Evolutionary conservation across 768 basidiomycete species (phyloP), one percentile per base, ranked within the genome.

Genomic region (Kwoniella botswanensis): DNA sequence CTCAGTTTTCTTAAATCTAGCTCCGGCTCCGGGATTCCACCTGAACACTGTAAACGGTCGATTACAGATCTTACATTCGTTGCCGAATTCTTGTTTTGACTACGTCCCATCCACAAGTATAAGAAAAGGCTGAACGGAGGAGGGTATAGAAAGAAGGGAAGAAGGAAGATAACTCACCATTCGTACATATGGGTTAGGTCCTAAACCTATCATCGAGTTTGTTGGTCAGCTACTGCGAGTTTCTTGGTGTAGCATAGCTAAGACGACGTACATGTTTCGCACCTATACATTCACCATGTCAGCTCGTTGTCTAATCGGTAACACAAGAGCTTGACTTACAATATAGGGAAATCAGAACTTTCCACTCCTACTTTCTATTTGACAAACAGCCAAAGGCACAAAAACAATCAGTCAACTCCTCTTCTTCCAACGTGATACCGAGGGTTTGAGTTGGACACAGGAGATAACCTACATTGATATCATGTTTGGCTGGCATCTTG

Each of bases 61-160:
- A 2, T 94, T 94, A 81, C 97, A 99, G 64, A 96, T 96, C 70
- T 98, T 98, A 84, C 97, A 99, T 64, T 94, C 94, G 29, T 92
- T 88, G 4, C 94, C 97, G 73, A 92, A 96, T 80, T 94, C 92
- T 88, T 98, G 97, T 85, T 98, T 98, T 6, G 93, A 93, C 96
- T 98, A 52, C 35, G 35, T 22, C 22, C 35, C 35, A 35, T 35
- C 5, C 6, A 35, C 6, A 35, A 35, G 35, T 35, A 35, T 35
- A 5, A 35, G 35, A 35, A 35, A 35, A 35, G 35, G 35, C 35
- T 35, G 35, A 35, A 35, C 7, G 35, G 35, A 9, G 35, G 5
- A 35, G 35, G 7, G 35, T 35, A 35, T 1, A 7, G 35, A 35
- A 35, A 35, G 35, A 35, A 35, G 35, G 35, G 35, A 35, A 35